Conservation (phyloP, 106 monocot genomes). For the Triglochin maritima region DNA sequence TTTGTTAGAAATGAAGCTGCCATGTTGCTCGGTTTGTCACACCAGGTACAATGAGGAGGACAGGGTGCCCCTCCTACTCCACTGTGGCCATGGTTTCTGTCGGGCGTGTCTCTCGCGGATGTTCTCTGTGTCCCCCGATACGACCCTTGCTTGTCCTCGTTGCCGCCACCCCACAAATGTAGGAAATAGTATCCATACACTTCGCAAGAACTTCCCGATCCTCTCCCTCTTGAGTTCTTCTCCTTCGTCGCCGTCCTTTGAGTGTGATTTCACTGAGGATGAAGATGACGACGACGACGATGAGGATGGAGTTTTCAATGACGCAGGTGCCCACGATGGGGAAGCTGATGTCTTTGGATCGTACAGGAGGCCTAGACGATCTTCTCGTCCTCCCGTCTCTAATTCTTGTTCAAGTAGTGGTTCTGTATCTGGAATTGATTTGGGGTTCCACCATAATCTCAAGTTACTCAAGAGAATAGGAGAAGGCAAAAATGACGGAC, state of each 20-base stretch:
- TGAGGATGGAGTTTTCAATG: conserved; percentile 2
- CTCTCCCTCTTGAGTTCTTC: conserved; percentile 74
- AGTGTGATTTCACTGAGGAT: conserved; percentile 50
- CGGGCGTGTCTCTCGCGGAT: conserved; percentile 69
- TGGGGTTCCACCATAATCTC: conserved; percentile 61
- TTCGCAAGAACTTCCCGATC: conserved; percentile 89
- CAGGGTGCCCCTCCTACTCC: conserved; percentile 62
- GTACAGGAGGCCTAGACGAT: neutral
- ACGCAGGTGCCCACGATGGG: neutral
- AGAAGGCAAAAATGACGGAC: conserved; percentile 37
- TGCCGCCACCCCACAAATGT: conserved; percentile 87
- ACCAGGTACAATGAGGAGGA: conserved; percentile 84
- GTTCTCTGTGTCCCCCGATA: conserved; percentile 59
- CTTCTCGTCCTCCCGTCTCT: conserved; percentile 22
- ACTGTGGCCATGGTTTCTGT: conserved; percentile 98
- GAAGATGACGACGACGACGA: conserved; percentile 24
- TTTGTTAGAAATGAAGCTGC: conserved; percentile 53
- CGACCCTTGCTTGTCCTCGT: conserved; percentile 69
- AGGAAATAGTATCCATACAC: conserved; percentile 81
- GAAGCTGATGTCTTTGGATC: conserved; percentile 29
- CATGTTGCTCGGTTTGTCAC: conserved; percentile 94
- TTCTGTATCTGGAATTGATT: conserved; percentile 38
- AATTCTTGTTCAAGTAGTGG: conserved; percentile 26
- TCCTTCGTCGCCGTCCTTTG: conserved; percentile 49
- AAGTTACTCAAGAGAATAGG: conserved; percentile 55